These are phyloP conservation scores for Mycena crocata DNA, from an alignment of 768 basidiomycete genomes.

Conservation along the genomic window DNA sequence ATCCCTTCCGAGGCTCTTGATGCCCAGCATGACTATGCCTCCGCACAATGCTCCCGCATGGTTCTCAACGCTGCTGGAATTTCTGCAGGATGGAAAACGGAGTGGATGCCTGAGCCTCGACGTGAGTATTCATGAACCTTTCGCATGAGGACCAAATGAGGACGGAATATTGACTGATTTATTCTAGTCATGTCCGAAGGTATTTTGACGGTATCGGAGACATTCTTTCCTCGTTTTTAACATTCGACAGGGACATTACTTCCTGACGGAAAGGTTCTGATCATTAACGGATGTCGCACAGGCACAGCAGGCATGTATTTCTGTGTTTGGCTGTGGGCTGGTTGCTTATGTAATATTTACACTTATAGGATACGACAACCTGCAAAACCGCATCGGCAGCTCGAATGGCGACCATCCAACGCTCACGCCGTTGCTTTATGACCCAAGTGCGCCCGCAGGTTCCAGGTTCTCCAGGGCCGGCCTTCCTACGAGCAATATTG, in stretches of 20 bases:
- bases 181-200: conserved; percentile 28
- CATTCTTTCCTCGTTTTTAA: too few species aligned
- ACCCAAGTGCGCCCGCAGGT: conserved; percentile 40
- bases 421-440: conserved; percentile 42
- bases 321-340: not conserved
- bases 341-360: not conserved
- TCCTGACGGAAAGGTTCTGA: conserved; percentile 43
- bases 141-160: not conserved
- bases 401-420: conserved; percentile 46
- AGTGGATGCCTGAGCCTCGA: conserved; percentile 43
- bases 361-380: conserved; percentile 15
- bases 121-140: conserved; percentile 12
- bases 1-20: conserved; percentile 23
- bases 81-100: conserved; percentile 42
- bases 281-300: conserved; percentile 42
- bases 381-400: conserved; percentile 38
- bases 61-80: conserved; percentile 39
- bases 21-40: conserved; percentile 39
- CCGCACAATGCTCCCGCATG: conserved; percentile 44
- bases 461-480: conserved; percentile 40
- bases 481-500: conserved; percentile 39
- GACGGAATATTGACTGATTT: not conserved
- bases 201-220: too few species aligned
- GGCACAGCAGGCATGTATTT: conserved; percentile 33
- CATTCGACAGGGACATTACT: too few species aligned